A percentile compares a stretch with the other conserved stretches of the same genome.
These are phyloP conservation scores for Eremochloa ophiuroides DNA, from an alignment of 176 grass and related monocot species.

Conservation along the genomic window DNA sequence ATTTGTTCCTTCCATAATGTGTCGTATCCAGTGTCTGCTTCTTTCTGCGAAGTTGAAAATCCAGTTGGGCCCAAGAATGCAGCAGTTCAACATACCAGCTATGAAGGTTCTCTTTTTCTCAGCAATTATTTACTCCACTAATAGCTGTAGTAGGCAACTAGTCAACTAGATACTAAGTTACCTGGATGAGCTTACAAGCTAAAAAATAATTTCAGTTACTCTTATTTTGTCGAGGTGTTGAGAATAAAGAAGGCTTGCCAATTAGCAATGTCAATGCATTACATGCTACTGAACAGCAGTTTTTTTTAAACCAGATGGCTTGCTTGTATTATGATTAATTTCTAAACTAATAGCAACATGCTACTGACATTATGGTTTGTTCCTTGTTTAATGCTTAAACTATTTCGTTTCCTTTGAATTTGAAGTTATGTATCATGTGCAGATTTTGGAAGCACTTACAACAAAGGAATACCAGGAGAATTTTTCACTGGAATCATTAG, in stretches of 20 bases:
- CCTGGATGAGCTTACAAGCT: neutral
- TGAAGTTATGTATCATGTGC: neutral
- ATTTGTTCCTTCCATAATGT: conserved; percentile 65
- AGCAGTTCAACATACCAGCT: conserved; percentile 45
- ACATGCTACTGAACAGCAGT: neutral
- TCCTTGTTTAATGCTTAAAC: neutral
- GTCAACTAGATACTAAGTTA: no score
- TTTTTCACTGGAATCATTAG: conserved; percentile 73
- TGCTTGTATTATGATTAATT: neutral
- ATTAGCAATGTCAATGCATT: neutral
- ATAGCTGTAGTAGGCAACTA: conserved; percentile 10
- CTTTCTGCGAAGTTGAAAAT: conserved; percentile 57
- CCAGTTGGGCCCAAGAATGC: conserved; percentile 39
- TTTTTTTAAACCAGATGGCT: neutral
- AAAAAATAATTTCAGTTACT: conserved; percentile 2
- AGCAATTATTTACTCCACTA: conserved; percentile 4
- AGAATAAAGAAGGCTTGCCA: neutral
- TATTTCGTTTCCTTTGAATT: conserved; percentile 7
- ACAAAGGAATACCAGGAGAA: conserved; percentile 75
- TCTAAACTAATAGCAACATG: neutral
- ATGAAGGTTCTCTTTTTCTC: conserved; percentile 50
- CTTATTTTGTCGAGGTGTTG: neutral
- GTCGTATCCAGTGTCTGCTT: conserved; percentile 66
- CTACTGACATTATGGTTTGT: neutral
- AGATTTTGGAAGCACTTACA: conserved; percentile 83